Percentiles rank a stretch among this genome's conserved stretches.
Evolutionary conservation across 352 stramenopile species (phyloP).

Genomic region (Globisporangium rhizosaccharum): DNA sequence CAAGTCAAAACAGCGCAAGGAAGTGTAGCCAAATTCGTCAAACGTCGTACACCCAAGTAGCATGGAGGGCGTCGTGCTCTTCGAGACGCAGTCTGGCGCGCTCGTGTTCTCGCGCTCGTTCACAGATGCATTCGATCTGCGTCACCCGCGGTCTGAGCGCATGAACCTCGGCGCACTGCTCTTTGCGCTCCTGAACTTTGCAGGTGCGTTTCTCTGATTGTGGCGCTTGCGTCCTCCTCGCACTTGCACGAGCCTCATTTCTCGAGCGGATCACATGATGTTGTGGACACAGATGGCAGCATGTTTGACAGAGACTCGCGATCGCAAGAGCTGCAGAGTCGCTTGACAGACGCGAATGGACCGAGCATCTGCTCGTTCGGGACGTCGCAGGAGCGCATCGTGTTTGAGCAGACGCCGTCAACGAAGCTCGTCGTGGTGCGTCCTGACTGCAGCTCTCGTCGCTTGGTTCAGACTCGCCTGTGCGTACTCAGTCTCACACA

Average conservation of each 20-base stretch:
- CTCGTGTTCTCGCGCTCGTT: constrained; percentile 53
- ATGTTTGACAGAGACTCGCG: not conserved
- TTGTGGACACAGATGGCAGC: constrained; percentile 2
- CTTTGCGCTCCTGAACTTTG: constrained; percentile 63
- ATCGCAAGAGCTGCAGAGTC: not conserved
- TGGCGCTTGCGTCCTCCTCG: too few relatives aligned
- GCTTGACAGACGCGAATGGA: not conserved
- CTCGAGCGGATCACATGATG: too few relatives aligned
- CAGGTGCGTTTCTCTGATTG: constrained; percentile 13
- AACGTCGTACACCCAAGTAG: not conserved
- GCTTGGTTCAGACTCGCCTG: not conserved
- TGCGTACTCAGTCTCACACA: not conserved
- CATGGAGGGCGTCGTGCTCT: constrained; percentile 58
- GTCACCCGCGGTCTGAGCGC: constrained; percentile 43
- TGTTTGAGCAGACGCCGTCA: constrained; percentile 30
- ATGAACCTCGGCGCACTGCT: constrained; percentile 59
- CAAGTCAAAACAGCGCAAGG: too few relatives aligned
- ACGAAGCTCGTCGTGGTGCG: constrained; percentile 31
- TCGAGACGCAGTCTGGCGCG: constrained; percentile 39
- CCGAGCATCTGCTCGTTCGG: constrained; percentile 31
- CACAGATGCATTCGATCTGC: constrained; percentile 34
- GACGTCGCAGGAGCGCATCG: constrained; percentile 42
- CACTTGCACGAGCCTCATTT: too few relatives aligned
- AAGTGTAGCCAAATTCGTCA: not conserved
- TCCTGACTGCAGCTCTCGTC: not conserved